Evolutionary conservation across 2,329 filamentous ascomycete genomes (phyloP), one percentile per base, ranked within the genome.

Genomic region (Calonectria pteridis): DNA sequence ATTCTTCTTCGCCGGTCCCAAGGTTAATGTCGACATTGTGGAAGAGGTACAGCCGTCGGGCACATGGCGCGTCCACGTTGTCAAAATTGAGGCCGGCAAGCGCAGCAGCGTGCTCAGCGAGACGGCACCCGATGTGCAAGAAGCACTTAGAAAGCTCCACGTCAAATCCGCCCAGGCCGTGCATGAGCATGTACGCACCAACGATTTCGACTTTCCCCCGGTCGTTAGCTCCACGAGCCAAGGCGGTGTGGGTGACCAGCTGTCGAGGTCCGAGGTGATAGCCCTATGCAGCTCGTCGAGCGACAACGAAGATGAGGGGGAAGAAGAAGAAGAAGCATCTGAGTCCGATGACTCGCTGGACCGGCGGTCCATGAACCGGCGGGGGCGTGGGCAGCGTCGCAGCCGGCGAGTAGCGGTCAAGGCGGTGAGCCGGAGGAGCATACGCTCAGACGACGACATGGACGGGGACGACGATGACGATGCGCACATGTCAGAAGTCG

Each of bases 121-220:
- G 26, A 75, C 81, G 2, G 83, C 78, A 9, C 58, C 72, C 20
- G 81, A 82, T 20, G 71, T 81, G 10, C 69, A 80, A 28, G 81
- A 81, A 5, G 85, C 85, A 13, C 76, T 87, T 7, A 81, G 84
- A 65, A 72, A 79, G 20, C 83, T 87, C n/a, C 83, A 86, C 72
- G 72, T 77, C 58, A 84, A 82, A 73, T 84, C 85, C 13, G 84
- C 85, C n/a, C 83, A 84, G 51, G 83, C 82, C n/a, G 82, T 85
- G 51, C 75, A 81, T 71, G 73, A 75, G 55, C 76, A 75, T 75
- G 80, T 84, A 67, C 50, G 72, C n/a, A 77, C 78, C 29, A 81
- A 84, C 59, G 85, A 84, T 59, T 86, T 83, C 64, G 81, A 76
- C 29, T 74, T 77, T 16, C 71, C 75, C 28, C 76, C 78, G 11